Base-by-base conservation (phyloP, 345 rosid species). In the Citrus maxima region DNA sequence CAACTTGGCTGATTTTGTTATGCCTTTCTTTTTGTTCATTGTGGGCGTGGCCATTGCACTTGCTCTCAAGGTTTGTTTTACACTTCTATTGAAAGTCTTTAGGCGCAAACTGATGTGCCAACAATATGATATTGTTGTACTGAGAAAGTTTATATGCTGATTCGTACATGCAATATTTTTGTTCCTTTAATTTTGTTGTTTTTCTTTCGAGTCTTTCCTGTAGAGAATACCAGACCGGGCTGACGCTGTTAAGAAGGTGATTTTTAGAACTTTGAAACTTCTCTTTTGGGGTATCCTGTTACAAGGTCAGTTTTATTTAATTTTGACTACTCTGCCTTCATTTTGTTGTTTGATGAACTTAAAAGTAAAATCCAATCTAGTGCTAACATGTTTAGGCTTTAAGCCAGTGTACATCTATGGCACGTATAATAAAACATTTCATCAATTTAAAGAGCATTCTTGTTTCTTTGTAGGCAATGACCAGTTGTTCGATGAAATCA, bases 41-140 rank as follows among this genome's bases (percentile, higher is more conserved):
- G 98, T 95, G 21, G 98, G 98, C 16, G 88, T 93, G 89, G 91
- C 98, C 84, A 86, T 93, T 66, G 88, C 98, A 10, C 98, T 95
- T 69, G 85, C 98, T 84, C 80, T 95, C 5, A 95, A 92, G 94
- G 98, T 94, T 55, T 10, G 49, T 58, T 65, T 58, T 46, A 5
- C 1, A 18, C 58, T 4, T 54, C 6, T 54, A 54, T 18, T 54
- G 8, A 5, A 54, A 54, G 21, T 54, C 58, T 54, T 54, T 18
- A 1, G 58, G 22, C 19, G 5, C 22, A 54, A 51, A 54, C 8
- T 4, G 58, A 54, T 18, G 58, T 54, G 58, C 7, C 58, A 12
- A 42, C 16, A 42, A 42, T 42, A 10, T 3, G 51, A 42, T 10
- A 10, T 13, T 12, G 14, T 42, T 42, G 16, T 42, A 12, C 10